Evolutionary conservation across 345 rosid genomes (phyloP).

Genomic region (Melaleuca alternifolia): DNA sequence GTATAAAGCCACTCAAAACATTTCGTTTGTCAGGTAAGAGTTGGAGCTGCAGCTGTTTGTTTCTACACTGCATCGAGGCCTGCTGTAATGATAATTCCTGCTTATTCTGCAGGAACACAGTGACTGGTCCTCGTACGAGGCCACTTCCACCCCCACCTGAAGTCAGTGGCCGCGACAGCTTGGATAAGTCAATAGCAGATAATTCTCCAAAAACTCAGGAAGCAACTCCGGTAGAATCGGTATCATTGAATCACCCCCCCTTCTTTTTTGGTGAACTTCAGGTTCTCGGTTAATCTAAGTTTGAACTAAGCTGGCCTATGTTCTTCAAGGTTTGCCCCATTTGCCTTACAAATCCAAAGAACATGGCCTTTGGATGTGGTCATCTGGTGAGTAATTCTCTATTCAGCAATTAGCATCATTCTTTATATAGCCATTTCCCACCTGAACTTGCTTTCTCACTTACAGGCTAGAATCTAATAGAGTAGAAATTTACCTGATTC

Average conservation of each 20-base stretch:
- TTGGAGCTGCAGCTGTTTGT: background rate
- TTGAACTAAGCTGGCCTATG: background rate
- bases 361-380: constrained; percentile 98
- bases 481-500: background rate
- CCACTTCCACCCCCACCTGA: constrained; percentile 74
- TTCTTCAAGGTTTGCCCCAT: constrained; percentile 78
- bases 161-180: constrained; percentile 56
- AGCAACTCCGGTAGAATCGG: constrained; percentile 26
- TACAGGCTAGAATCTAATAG: background rate
- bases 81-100: background rate
- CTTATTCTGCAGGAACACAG: constrained; percentile 27
- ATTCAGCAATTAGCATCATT: background rate
- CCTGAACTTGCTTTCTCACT: background rate
- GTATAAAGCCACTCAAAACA: constrained; percentile 67
- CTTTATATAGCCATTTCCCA: background rate
- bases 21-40: constrained; percentile 28
- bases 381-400: constrained; percentile 50
- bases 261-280: background rate
- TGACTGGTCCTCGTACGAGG: constrained; percentile 12
- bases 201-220: constrained; percentile 26
- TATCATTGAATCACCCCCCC: constrained; percentile 7
- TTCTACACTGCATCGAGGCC: background rate
- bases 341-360: constrained; percentile 81
- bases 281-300: background rate
- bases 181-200: constrained; percentile 21